These are phyloP conservation scores for Xylariales sp. DNA, from an alignment of 2,329 filamentous ascomycete genomes.

Conservation along the genomic window DNA sequence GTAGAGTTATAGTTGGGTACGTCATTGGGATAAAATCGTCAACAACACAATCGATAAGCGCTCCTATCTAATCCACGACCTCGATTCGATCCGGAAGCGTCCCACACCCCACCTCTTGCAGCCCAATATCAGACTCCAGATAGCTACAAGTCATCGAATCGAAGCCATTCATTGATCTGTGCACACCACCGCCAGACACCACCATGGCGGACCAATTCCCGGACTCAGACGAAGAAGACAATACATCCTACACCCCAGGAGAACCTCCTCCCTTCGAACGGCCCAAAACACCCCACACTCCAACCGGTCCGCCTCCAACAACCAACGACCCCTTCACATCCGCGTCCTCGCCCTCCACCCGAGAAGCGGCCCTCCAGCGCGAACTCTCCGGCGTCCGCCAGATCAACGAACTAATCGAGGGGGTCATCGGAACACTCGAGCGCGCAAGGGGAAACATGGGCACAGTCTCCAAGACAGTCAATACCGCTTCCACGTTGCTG, in stretches of 20 bases:
- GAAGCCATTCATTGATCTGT: too few species aligned
- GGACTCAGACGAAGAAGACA: too few species aligned
- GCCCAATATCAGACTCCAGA: too few species aligned
- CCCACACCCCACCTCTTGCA: too few species aligned
- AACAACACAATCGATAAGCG: background rate
- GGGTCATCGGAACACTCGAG: conserved; percentile 66
- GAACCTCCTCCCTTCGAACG: too few species aligned
- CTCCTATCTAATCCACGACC: background rate
- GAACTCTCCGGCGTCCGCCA: conserved; percentile 80
- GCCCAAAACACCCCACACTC: conserved; percentile 44
- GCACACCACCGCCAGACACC: background rate
- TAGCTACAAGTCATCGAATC: too few species aligned
- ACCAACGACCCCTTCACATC: conserved; percentile 32
- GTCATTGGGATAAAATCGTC: background rate
- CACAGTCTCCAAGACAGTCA: conserved; percentile 82
- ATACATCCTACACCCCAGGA: too few species aligned
- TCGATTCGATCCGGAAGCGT: background rate
- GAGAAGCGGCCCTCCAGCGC: conserved; percentile 68
- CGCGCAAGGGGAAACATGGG: conserved; percentile 74
- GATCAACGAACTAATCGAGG: conserved; percentile 85
- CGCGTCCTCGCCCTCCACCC: conserved; percentile 61
- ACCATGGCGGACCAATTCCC: background rate
- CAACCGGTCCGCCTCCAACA: conserved; percentile 35
- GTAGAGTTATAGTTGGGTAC: background rate
- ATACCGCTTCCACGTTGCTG: conserved; percentile 81